Evolutionary conservation across 2,329 filamentous ascomycete species (phyloP), one percentile per base, ranked within the genome.

Genomic region (Aspergillus sclerotialis): DNA sequence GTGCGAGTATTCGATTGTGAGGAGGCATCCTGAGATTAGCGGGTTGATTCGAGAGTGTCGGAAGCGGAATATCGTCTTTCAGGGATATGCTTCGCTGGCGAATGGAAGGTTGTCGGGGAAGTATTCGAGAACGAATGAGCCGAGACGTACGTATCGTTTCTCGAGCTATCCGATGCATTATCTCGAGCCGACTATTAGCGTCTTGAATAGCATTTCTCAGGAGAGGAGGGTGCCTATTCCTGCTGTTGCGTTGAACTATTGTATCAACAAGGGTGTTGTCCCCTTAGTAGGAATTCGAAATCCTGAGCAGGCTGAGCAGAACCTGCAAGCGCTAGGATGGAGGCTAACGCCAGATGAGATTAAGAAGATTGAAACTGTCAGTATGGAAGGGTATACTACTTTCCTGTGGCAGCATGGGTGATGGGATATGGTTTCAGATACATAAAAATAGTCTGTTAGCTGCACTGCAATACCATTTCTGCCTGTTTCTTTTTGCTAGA

Each of bases 241-340:
- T 16, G 63, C 64, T 2, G 60, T 69, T 4, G 63, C 64, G 23
- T 41, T 70, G 19, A 70, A 70, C 39, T 69, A 61, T 42, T 60
- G 60, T 7, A 56, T 69, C 18, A 59, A 58, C 31, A 70, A 69
- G 47, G 65, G 65, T 0, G 60, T 61, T 6, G 49, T 67, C 5
- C 67, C 65, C 0, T 42, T 68, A 3, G 62, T 64, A 4, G 65
- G 65, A 1, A 50, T 67, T 4, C 56, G 64, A 28, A 65, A 62
- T 28, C 42, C 52, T 11, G 53, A 58, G n/a, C 64, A 69, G 50
- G 63, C 60, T 5, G 47, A 59, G 35, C 52, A 64, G 35, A 56
- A 64, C 35, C 59, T 58, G 39, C 49, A 55, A 44, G 60, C 56
- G 30, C 44, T 64, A 10, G 65, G 63, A 2, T 69, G 65, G 65